Percentiles rank a stretch among this genome's conserved stretches.
Conservation (phyloP, 2,329 filamentous ascomycete genomes). For the Fusarium redolens region DNA sequence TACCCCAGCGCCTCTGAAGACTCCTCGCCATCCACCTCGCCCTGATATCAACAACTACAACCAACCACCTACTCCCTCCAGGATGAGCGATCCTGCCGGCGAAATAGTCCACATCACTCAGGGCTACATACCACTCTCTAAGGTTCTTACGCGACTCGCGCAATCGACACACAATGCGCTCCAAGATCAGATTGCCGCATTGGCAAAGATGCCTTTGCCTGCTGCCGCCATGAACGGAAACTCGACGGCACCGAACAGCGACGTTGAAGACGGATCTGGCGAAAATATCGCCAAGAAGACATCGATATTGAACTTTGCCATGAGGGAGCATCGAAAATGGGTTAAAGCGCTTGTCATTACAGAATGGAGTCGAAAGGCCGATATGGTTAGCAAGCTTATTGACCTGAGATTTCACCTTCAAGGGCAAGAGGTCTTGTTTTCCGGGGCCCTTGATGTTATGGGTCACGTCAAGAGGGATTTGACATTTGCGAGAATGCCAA, state of each 20-base stretch:
- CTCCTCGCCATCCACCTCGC: constrained; percentile 16
- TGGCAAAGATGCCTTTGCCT: constrained; percentile 75
- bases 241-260: constrained; percentile 45
- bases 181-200: constrained; percentile 73
- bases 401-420: constrained; percentile 84
- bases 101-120: constrained; percentile 78
- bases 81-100: constrained; percentile 69
- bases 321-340: constrained; percentile 85
- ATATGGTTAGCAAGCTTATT: constrained; percentile 86
- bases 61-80: constrained; percentile 42
- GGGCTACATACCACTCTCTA: constrained; percentile 80
- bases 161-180: constrained; percentile 87
- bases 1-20: constrained; percentile 28
- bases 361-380: constrained; percentile 86
- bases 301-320: constrained; percentile 79
- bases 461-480: constrained; percentile 80
- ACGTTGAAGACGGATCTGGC: constrained; percentile 66
- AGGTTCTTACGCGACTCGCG: constrained; percentile 80
- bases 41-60: constrained; percentile 28
- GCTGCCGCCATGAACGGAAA: constrained; percentile 63
- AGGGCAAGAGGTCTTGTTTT: constrained; percentile 69
- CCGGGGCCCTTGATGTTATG: constrained; percentile 69
- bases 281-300: constrained; percentile 83
- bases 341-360: constrained; percentile 92
- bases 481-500: constrained; percentile 79